Evolutionary conservation across 192 early-diverging fungal genomes (phyloP), one percentile per base, ranked within the genome.

Genomic region (Backusella tarrabulga): DNA sequence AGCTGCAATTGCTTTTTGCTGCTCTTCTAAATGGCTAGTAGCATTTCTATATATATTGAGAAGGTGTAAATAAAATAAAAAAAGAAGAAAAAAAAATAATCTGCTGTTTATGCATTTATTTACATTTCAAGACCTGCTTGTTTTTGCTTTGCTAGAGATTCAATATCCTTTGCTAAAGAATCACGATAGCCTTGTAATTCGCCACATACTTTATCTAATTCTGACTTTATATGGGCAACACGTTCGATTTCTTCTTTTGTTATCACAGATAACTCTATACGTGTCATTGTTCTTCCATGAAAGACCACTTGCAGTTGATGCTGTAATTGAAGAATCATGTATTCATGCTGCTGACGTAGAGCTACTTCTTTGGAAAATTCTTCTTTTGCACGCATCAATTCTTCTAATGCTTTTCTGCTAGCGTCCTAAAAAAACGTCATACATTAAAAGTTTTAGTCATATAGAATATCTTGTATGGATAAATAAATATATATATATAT

Each of bases 321-420:
- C 14, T 75, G 72, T 32, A 84, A 71, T 63, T 80, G 74, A 7
- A 73, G 40, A 23, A 79, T 75, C 26, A 68, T 70, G 4, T 41
- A 63, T 44, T 86, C 85, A 6, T 80, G 70, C 12, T 84, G 75
- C 54, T 84, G 78, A 7, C 85, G 75, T 17, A 78, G 41, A n/a
- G 56, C 23, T 6, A 78, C 70, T 75, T 86, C 85, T 35, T 84
- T 84, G 29, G 73, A 42, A 75, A 80, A 81, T 42, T 87, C 84
- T 76, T 88, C 86, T 52, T 90, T 88, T 11, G 81, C 79, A 12
- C 83, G 52, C 0, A 71, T 80, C 40, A 80, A 83, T 41, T 85
- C 86, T 69, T 82, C 81, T 42, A 83, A 67, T 19, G 85, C 83
- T 15, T 44, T 66, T 29, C 72, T 75, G 68, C 85, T 86, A 14